Base-by-base conservation (phyloP, 345 rosid species). In the Brassica incana region DNA sequence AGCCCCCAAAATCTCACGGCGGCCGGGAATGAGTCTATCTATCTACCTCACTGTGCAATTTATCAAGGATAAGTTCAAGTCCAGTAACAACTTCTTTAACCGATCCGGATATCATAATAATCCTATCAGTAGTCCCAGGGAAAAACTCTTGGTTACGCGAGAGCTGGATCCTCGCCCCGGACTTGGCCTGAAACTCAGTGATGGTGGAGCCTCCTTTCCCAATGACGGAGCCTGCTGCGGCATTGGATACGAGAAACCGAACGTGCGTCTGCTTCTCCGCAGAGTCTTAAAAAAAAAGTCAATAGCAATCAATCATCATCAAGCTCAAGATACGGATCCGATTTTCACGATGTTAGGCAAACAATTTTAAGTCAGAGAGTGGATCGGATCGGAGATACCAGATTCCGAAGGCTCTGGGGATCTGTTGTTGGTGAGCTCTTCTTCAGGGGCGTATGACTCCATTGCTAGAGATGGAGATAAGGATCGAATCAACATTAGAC, bases 131-230 rank as follows among this genome's bases (percentile, higher is more conserved):
- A 0, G 98, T 93, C 79, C 97, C 98, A 0, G 98, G 99, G 73
- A 96, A 96, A 82, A 90, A 90, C 76, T 93, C 99, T 77, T 88
- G 90, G 80, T 87, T 93, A 67, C 98, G 97, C 5, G 99, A 96
- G 76, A 96, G 84, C 87, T 96, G 98, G 82, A 96, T 93, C 77
- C 97, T 85, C 5, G 99, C 97, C 56, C 98, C 95, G 0, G 99
- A 96, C 77, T 92, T 91, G 5, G 94, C 86, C 86, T 96, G 99
- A 70, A 96, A 93, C 32, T 96, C 99, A 64, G 92, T 92, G 78
- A 96, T 96, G 29, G 97, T 96, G 9, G 97, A 92, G 74, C 99
- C 99, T 73, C 97, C 97, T 86, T 93, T 96, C 80, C 99, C 98
- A 78, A 96, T 96, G 74, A 96, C 93, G 23, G 99, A 94, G 79